Evolutionary conservation across 2,329 filamentous ascomycete species (phyloP).

Genomic region (Fusarium haematococcum): DNA sequence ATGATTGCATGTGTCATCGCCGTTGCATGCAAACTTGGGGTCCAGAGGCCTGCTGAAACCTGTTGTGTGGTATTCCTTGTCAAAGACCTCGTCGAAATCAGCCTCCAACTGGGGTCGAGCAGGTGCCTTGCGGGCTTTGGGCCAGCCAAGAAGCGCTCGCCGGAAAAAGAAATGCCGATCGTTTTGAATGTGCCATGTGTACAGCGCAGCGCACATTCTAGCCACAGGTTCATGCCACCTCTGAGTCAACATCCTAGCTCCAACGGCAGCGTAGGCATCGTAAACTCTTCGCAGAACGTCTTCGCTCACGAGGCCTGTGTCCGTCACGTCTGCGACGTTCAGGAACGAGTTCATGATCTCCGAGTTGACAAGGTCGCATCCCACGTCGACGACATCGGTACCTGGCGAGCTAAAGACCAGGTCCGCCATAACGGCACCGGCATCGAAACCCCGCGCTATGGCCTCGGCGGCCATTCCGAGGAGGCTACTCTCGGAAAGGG

Average conservation of each 20-base stretch:
- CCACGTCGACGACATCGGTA: constrained; percentile 39
- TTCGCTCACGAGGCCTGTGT: constrained; percentile 32
- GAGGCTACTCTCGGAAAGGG: constrained; percentile 37
- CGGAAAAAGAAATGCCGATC: constrained; percentile 49
- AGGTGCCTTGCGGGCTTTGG: constrained; percentile 44
- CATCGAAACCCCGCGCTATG: constrained; percentile 34
- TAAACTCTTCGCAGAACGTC: constrained; percentile 33
- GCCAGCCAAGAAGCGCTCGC: constrained; percentile 46
- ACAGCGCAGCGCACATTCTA: constrained; percentile 47
- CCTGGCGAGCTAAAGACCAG: constrained; percentile 42
- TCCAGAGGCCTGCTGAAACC: constrained; percentile 42
- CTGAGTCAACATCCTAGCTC: constrained; percentile 46
- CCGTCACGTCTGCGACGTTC: constrained; percentile 37
- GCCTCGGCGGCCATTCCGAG: constrained; percentile 41
- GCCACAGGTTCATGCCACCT: constrained; percentile 49
- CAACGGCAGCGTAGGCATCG: constrained; percentile 36
- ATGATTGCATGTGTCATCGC: constrained; percentile 32
- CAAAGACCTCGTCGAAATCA: constrained; percentile 48
- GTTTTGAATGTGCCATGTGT: constrained; percentile 50
- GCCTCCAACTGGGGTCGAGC: constrained; percentile 42
- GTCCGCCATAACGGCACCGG: constrained; percentile 38
- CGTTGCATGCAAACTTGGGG: constrained; percentile 24
- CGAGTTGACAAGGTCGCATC: constrained; percentile 38
- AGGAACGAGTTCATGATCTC: constrained; percentile 43
- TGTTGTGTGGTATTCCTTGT: constrained; percentile 43